Base-by-base conservation (phyloP, 371 early-diverging fungal genomes). In the Coemansia sp. region DNA sequence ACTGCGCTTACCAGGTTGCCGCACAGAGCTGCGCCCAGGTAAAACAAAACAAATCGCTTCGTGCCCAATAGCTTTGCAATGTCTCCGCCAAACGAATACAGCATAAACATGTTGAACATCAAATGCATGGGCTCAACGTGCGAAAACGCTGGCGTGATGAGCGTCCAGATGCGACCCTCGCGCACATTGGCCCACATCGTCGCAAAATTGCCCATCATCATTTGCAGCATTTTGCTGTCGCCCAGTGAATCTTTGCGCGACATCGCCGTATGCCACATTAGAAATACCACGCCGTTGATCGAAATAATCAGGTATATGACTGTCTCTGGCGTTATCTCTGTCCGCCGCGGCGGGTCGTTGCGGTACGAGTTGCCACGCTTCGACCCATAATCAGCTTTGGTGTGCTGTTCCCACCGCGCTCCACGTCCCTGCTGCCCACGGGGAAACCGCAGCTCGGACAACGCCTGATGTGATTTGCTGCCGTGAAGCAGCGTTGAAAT, bases 101-200 rank as follows among this genome's bases (percentile, higher is more conserved):
- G 70, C 45, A 84, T 82, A 71, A 85, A 79, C 84, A 85, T 84
- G 73, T 86, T 86, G 22, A 84, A 4, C 4, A 71, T 13, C 57
- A 84, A 4, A 67, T 85, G 84, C 69, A 69, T 27, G 16, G 75
- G 45, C 10, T 68, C 73, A 24, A 67, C 27, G 27, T 81, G 81
- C 48, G 80, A 80, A 54, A 81, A 81, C 62, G 73, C 81, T 7
- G 78, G 64, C 22, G 81, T 81, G 5, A 81, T 18, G 5, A 75
- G 65, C 27, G 81, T 81, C 81, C 81, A 81, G 16, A 78, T 21
- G 29, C 80, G 67, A 13, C 81, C 81, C 13, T 45, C 29, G 5
- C 29, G 59, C 5, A 78, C 52, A 34, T 71, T 71, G 34, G 26
- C 59, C 57, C 69, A 64, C 40, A 59, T 77, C 5, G 61, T 50